phyloP scores from a whole-genome alignment of 805 yeast species.

The Candida jianshihensis region DNA sequence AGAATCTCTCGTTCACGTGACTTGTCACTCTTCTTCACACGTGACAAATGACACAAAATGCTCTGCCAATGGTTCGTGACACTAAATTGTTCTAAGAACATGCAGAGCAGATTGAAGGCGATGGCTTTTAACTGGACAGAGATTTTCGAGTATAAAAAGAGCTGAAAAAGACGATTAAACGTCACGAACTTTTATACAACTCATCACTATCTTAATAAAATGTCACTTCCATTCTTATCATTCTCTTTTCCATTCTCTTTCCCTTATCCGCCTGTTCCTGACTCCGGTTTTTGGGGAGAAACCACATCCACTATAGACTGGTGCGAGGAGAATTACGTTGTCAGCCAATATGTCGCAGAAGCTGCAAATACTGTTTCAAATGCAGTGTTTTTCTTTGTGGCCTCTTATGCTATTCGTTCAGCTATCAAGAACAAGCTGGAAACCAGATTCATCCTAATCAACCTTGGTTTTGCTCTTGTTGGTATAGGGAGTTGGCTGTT shows the following conservation, averaged over 20 bases:
- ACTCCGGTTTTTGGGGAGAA: constrained; percentile 69
- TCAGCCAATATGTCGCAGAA: constrained; percentile 82
- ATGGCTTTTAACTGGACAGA: too few species aligned
- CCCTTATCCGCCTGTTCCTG: constrained; percentile 50
- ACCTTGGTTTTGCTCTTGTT: constrained; percentile 78
- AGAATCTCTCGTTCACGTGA: too few species aligned
- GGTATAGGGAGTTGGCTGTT: constrained; percentile 94
- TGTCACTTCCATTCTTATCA: too few species aligned
- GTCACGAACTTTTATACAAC: too few species aligned
- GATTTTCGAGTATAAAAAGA: too few species aligned
- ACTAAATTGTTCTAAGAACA: too few species aligned
- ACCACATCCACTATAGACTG: constrained; percentile 96
- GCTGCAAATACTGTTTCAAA: constrained; percentile 84
- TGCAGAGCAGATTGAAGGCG: too few species aligned
- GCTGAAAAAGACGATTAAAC: too few species aligned
- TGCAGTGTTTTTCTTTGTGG: constrained; percentile 45
- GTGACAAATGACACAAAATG: too few species aligned
- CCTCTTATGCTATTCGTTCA: constrained; percentile 56
- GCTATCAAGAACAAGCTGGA: constrained; percentile 59
- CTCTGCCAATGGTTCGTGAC: too few species aligned
- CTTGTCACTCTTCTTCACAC: too few species aligned
- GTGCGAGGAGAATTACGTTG: constrained; percentile 97
- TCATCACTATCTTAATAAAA: too few species aligned
- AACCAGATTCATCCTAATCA: constrained; percentile 58
- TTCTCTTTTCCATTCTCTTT: constrained; percentile 41